Base-by-base conservation (phyloP, 2,329 filamentous ascomycete species). In the Venturia effusa region DNA sequence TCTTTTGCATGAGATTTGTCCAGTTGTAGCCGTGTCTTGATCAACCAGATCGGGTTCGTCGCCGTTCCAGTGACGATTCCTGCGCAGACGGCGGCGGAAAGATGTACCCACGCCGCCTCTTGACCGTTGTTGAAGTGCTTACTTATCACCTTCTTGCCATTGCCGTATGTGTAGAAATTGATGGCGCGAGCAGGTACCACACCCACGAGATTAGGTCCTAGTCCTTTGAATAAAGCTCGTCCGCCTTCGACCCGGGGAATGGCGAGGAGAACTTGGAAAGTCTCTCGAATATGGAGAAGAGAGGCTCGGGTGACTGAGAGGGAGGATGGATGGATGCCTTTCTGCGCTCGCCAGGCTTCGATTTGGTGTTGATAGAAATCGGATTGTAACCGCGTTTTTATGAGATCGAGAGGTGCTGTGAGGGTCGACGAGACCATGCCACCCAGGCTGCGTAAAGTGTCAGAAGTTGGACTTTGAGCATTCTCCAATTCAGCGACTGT, bases 21-120 rank as follows among this genome's bases (percentile, higher is more conserved):
- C 40, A 97, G 83, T 77, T 97, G 92, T 69, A 97, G 74, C 39
- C 92, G 82, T 48, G 92, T 97, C 81, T 97, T 97, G 72, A 97
- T 86, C 67, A 97, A 83, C 92, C 92, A 97, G 71, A 97, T 96
- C 1, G 92, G 92, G 75, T 97, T 97, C 43, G 92, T 97, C 27
- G 88, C 90, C 0, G 93, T 97, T 59, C 90, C 90, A 0, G 93
- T 97, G 7, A 88, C 87, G 54, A 97, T 84, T 1, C 92, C 92
- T 0, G 92, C 92, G 19, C 83, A 81, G 1, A 89, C 85, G 5
- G 89, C 92, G 1, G 91, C 87, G 59, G 84, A 79, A 10, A 96
- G 80, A 73, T 96, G 91, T 13, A 96, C 86, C 81, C 84, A 88
- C 0, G 88, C 83, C 17, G 85, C 83, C 71, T 92, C 84, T 69